Evolutionary conservation across 2,329 filamentous ascomycete genomes (phyloP).

Genomic region (Talaromyces pinophilus): DNA sequence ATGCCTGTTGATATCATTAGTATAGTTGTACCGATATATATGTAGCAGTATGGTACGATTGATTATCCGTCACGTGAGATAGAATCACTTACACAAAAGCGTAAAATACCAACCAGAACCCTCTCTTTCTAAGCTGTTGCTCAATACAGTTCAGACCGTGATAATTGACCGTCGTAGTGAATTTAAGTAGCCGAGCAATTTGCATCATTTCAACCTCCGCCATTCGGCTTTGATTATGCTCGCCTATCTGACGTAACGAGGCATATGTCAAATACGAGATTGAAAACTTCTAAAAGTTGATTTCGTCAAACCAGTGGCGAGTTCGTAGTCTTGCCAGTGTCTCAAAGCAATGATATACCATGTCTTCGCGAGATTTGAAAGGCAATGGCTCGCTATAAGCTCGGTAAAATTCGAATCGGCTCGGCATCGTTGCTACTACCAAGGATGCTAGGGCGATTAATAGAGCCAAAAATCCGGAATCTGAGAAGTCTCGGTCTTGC

Average conservation of each 20-base stretch:
- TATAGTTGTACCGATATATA: too few species aligned
- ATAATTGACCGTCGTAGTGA: conserved; percentile 1
- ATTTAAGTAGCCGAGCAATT: conserved; percentile 34
- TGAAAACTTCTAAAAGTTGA: conserved; percentile 41
- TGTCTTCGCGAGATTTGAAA: not conserved
- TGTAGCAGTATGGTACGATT: too few species aligned
- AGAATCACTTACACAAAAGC: not conserved
- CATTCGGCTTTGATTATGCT: conserved; percentile 41
- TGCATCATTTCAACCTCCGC: conserved; percentile 41
- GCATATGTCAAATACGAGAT: conserved; percentile 37
- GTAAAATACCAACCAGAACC: conserved; percentile 14
- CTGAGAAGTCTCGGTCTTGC: not conserved
- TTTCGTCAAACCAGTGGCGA: conserved; percentile 24
- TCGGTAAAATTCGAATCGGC: not conserved
- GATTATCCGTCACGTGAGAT: not conserved
- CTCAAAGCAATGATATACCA: not conserved
- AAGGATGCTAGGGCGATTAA: not conserved
- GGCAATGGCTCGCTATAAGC: not conserved
- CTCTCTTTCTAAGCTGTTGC: conserved; percentile 9
- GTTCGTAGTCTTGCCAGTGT: not conserved
- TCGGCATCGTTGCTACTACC: not conserved
- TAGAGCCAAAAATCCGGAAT: not conserved
- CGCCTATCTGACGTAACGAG: conserved; percentile 39
- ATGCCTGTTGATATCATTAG: not conserved
- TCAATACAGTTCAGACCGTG: conserved; percentile 9